Evolutionary conservation across 1,139 yeast species (phyloP).

Genomic region (Taiozyma sp.): DNA sequence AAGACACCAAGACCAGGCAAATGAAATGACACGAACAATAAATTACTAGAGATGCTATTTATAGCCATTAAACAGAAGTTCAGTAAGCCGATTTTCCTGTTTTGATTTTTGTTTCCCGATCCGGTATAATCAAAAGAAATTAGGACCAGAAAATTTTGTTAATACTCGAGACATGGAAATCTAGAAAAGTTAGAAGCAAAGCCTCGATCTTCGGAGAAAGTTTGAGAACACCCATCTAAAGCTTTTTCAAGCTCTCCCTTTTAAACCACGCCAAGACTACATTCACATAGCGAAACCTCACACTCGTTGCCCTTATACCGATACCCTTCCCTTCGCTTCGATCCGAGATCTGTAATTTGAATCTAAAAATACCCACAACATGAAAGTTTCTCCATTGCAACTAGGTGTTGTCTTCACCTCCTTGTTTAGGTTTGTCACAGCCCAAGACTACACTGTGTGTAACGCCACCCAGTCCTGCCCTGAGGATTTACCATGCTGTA

Average conservation of each 20-base stretch:
- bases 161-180: background rate
- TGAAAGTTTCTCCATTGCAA: constrained; percentile 1
- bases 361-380: background rate
- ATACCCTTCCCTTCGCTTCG: background rate
- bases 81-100: background rate
- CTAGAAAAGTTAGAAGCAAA: background rate
- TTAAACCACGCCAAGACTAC: background rate
- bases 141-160: background rate
- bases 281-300: background rate
- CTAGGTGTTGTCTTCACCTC: background rate
- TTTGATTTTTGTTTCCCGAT: background rate
- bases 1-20: background rate
- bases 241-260: background rate
- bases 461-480: constrained; percentile 49
- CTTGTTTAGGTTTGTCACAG: constrained; percentile 6
- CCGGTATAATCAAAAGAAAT: background rate
- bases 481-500: constrained; percentile 70
- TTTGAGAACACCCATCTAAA: background rate
- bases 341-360: background rate
- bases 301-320: background rate
- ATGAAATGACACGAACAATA: no score
- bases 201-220: background rate
- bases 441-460: constrained; percentile 17
- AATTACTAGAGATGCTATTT: no score
- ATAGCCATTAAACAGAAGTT: no score